A percentile compares a stretch with the other conserved stretches of the same genome.
phyloP scores from a whole-genome alignment of 305 asterid species.

The Solanum aculeatissimum region DNA sequence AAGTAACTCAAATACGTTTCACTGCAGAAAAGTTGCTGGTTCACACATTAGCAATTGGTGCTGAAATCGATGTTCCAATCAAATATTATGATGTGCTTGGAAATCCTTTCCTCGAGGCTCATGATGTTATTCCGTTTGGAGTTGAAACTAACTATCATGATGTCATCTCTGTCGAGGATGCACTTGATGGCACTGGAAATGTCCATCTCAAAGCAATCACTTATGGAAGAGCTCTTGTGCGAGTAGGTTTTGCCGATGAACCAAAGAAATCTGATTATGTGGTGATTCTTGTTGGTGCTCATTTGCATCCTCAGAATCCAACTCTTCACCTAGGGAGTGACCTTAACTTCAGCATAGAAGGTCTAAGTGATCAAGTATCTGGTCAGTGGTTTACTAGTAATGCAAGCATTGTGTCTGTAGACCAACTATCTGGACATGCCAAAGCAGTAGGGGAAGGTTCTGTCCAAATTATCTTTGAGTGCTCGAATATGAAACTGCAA shows the following conservation, averaged over 20 bases:
- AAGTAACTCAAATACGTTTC: constrained; percentile 68
- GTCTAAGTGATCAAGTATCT: constrained; percentile 30
- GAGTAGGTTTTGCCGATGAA: constrained; percentile 30
- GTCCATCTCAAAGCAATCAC: constrained; percentile 41
- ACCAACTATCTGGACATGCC: constrained; percentile 60
- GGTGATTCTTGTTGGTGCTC: constrained; percentile 66
- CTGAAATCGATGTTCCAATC: constrained; percentile 49
- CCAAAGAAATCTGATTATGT: constrained; percentile 52
- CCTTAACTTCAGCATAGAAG: constrained; percentile 49
- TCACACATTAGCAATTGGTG: constrained; percentile 50
- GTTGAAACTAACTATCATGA: constrained; percentile 67
- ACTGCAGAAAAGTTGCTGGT: constrained; percentile 36
- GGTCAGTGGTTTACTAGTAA: constrained; percentile 77
- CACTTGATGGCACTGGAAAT: constrained; percentile 27
- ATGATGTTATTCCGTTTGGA: constrained; percentile 42
- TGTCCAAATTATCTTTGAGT: constrained; percentile 33
- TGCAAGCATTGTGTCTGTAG: constrained; percentile 38
- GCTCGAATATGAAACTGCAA: constrained; percentile 39
- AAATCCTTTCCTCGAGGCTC: constrained; percentile 73
- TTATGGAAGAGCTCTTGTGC: constrained; percentile 65
- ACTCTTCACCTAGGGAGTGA: constrained; percentile 43
- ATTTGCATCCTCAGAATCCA: constrained; percentile 66
- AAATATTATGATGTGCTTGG: constrained; percentile 63
- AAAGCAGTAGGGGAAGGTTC: constrained; percentile 67
- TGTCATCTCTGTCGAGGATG: constrained; percentile 36